phyloP scores from a whole-genome alignment of 208 protist genomes.

The Leishmania martiniquensis region DNA sequence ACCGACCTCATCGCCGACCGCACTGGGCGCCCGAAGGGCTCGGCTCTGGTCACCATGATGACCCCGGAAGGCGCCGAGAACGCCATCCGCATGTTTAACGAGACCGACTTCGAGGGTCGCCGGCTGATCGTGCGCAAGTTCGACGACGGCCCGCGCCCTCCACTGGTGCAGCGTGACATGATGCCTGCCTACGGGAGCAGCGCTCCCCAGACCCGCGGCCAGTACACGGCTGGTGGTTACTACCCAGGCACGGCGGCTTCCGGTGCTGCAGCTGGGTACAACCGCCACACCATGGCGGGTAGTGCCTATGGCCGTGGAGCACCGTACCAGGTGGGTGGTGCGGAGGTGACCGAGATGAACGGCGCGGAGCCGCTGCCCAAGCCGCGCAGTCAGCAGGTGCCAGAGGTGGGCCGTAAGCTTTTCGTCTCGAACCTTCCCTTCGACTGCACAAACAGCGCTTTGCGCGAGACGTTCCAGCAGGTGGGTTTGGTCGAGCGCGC shows the following conservation, averaged over 20 bases:
- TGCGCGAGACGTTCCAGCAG: slow-evolving; percentile 85
- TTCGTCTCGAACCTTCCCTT: slow-evolving; percentile 88
- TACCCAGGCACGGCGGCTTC: slow-evolving; percentile 14
- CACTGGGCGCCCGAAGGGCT: slow-evolving; percentile 76
- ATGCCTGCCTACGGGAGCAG: slow-evolving; percentile 58
- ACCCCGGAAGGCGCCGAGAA: slow-evolving; percentile 62
- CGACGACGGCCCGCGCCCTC: slow-evolving; percentile 78
- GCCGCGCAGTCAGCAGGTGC: slow-evolving; percentile 79
- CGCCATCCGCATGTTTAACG: slow-evolving; percentile 84
- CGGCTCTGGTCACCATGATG: slow-evolving; percentile 86
- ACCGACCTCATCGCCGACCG: slow-evolving; percentile 87
- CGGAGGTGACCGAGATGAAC: slow-evolving; percentile 25
- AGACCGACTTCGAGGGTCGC: slow-evolving; percentile 89
- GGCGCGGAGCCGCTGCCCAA: slow-evolving; percentile 62
- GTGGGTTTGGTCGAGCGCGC: slow-evolving; percentile 78
- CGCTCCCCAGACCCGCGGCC: slow-evolving; percentile 26
- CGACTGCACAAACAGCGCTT: slow-evolving; percentile 68
- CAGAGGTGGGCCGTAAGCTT: slow-evolving; percentile 67
- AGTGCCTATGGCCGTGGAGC: slow-evolving; percentile 17
- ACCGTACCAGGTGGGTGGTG: slow-evolving; percentile 24
- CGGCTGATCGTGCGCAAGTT: slow-evolving; percentile 85
- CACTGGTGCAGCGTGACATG: slow-evolving; percentile 78
- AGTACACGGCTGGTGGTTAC: slow-evolving; percentile 22
- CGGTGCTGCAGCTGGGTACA: slow-evolving; percentile 17
- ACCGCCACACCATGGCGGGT: slow-evolving; percentile 19